phyloP scores from a whole-genome alignment of 345 rosid genomes.

The Alliaria petiolata region DNA sequence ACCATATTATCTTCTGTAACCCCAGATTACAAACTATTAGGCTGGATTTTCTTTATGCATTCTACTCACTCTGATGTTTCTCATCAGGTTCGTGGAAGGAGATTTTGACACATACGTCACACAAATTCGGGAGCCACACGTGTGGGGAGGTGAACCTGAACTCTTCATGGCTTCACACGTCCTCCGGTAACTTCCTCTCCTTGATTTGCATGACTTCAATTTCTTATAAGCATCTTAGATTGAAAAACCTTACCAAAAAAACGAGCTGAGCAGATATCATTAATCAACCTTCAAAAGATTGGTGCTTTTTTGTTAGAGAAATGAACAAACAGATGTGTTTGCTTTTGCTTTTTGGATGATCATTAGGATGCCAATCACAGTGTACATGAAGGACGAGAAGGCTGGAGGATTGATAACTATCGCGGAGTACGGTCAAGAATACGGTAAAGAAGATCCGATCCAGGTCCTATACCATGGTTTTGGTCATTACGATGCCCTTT shows the following conservation, averaged over 20 bases:
- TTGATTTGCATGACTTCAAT: neutral
- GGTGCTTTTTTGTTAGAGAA: neutral
- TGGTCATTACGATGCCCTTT: slow-evolving; percentile 88
- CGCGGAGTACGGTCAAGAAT: slow-evolving; percentile 91
- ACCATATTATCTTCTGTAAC: neutral
- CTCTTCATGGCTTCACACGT: slow-evolving; percentile 96
- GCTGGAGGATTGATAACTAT: slow-evolving; percentile 76
- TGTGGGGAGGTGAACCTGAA: slow-evolving; percentile 99
- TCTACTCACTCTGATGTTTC: neutral
- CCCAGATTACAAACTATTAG: neutral
- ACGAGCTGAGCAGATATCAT: neutral
- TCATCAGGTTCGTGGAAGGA: slow-evolving; percentile 89
- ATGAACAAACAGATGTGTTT: neutral
- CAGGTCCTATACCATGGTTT: slow-evolving; percentile 80
- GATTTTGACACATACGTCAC: slow-evolving; percentile 77
- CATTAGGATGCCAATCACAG: slow-evolving; percentile 87
- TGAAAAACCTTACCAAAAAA: neutral
- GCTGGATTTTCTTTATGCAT: neutral
- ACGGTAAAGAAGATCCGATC: slow-evolving; percentile 73
- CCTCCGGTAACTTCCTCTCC: slow-evolving; percentile 46
- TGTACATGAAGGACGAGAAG: slow-evolving; percentile 66
- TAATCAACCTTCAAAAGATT: too few relatives aligned
- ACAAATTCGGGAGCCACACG: slow-evolving; percentile 75
- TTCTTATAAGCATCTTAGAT: neutral
- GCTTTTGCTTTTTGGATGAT: neutral